phyloP scores from a whole-genome alignment of 805 yeast species.

The Wickerhamomyces kurtzmanii region DNA sequence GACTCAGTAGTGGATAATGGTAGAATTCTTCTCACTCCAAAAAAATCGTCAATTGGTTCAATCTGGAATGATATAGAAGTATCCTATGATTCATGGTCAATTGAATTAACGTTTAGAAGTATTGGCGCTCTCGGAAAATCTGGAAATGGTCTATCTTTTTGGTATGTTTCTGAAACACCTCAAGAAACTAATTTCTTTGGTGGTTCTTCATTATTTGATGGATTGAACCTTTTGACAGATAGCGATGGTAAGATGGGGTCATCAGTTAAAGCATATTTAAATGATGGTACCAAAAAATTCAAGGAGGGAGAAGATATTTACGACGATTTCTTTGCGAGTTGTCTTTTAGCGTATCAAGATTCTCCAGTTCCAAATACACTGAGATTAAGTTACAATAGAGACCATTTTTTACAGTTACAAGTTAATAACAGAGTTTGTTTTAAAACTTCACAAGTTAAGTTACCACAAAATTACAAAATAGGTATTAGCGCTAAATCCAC shows the following conservation, averaged over 20 bases:
- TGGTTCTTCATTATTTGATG: conserved; percentile 53
- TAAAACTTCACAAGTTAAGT: conserved; percentile 43
- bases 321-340: conserved; percentile 37
- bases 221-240: conserved; percentile 53
- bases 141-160: conserved; percentile 49
- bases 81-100: conserved; percentile 35
- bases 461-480: conserved; percentile 34
- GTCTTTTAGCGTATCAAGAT: conserved; percentile 51
- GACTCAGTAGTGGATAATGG: conserved; percentile 37
- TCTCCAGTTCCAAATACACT: conserved; percentile 62
- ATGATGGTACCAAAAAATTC: conserved; percentile 41
- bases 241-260: conserved; percentile 34
- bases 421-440: conserved; percentile 64
- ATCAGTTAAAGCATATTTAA: conserved; percentile 47
- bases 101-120: conserved; percentile 57
- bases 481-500: conserved; percentile 46
- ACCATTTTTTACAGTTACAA: conserved; percentile 49
- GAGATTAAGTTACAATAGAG: conserved; percentile 48
- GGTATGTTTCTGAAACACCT: conserved; percentile 31
- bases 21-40: conserved; percentile 41
- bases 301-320: conserved; percentile 14
- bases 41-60: conserved; percentile 27
- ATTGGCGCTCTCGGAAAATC: conserved; percentile 39
- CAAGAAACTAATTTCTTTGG: conserved; percentile 30
- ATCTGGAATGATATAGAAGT: conserved; percentile 29